Percentiles rank a stretch among this genome's conserved stretches.
These are phyloP conservation scores for Neoscytalidium dimidiatum DNA, from an alignment of 2,329 filamentous ascomycete genomes.

Conservation along the genomic window DNA sequence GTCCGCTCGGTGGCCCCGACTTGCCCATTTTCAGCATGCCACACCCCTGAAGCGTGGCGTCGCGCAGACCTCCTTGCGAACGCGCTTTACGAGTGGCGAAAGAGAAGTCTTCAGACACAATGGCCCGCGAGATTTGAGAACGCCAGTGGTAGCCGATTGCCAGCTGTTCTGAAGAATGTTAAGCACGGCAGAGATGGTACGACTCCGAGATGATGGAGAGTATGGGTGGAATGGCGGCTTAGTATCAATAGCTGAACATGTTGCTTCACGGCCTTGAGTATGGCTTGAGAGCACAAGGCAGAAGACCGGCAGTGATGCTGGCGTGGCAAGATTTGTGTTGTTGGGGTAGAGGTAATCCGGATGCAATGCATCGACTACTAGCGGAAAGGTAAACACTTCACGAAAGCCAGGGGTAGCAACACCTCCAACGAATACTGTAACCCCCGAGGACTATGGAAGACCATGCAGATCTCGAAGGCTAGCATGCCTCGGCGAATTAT, in stretches of 20 bases:
- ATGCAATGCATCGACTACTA: too few relatives aligned
- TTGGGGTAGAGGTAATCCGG: too few relatives aligned
- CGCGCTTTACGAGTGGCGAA: background rate
- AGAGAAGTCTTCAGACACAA: background rate
- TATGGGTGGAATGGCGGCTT: background rate
- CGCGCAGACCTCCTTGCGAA: background rate
- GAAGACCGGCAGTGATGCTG: background rate
- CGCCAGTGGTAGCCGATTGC: background rate
- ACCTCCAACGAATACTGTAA: too few relatives aligned
- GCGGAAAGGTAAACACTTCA: too few relatives aligned
- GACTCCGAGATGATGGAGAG: background rate
- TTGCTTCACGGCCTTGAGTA: background rate
- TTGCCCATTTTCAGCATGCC: background rate
- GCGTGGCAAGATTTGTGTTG: too few relatives aligned
- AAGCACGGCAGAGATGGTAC: background rate
- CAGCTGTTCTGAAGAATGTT: background rate
- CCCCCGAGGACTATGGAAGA: too few relatives aligned
- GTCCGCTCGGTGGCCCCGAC: background rate
- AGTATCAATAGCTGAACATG: background rate
- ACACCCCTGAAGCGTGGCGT: background rate
- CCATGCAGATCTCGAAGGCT: background rate
- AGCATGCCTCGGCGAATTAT: background rate
- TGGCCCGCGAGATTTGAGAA: background rate
- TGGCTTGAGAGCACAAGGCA: background rate
- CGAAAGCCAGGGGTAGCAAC: too few relatives aligned